These are phyloP conservation scores for Pichia rugopelliculosa DNA, from an alignment of 805 yeast genomes.

Conservation along the genomic window DNA sequence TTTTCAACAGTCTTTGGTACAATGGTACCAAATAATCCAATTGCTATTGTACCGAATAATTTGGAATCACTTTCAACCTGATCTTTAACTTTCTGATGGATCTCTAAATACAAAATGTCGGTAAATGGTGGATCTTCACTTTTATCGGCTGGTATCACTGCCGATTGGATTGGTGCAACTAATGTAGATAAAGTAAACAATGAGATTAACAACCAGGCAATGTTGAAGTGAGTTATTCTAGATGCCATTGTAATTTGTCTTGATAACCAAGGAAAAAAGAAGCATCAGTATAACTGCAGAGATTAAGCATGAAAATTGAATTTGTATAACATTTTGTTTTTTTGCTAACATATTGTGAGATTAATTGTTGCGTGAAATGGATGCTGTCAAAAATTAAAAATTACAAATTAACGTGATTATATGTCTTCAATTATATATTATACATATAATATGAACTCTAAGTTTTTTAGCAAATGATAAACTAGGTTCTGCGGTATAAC, in stretches of 20 bases:
- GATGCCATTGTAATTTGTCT: neutral
- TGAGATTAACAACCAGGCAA: neutral
- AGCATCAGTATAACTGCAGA: too few species aligned
- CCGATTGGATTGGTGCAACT: neutral
- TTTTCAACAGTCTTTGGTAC: constrained; percentile 59
- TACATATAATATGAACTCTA: too few species aligned
- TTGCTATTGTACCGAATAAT: constrained; percentile 36
- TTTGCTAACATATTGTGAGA: too few species aligned
- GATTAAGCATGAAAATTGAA: too few species aligned
- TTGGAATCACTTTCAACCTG: constrained; percentile 8
- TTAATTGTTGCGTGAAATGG: too few species aligned
- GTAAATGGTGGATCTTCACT: constrained; percentile 42
- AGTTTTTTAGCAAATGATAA: too few species aligned
- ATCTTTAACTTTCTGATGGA: constrained; percentile 22
- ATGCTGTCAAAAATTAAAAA: too few species aligned
- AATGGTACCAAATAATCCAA: constrained; percentile 60
- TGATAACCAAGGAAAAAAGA: neutral
- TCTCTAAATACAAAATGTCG: constrained; percentile 36
- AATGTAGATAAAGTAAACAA: neutral
- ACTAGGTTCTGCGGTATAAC: too few species aligned
- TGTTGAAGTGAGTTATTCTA: neutral
- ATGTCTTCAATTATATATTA: too few species aligned
- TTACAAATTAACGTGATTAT: too few species aligned
- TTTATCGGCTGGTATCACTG: neutral
- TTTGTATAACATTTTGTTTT: too few species aligned